Base-by-base conservation (phyloP, 441 rosid species). In the Gossypium gossypioides region DNA sequence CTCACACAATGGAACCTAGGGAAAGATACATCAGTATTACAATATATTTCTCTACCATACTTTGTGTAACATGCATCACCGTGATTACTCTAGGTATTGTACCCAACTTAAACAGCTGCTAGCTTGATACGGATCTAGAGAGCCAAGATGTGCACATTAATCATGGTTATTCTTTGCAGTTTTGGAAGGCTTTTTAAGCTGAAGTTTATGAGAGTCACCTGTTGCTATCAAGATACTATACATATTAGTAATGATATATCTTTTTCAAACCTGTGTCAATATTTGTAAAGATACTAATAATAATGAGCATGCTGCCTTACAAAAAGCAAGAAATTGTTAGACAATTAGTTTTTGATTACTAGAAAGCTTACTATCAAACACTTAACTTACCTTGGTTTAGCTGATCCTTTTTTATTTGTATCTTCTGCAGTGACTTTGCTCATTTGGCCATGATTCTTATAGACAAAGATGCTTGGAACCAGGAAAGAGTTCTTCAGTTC, bases 391-490 rank as follows among this genome's bases (percentile, higher is more conserved):
- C 37, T 68, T 51, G 60, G 58, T 58, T 57, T 58, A 52, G 54
- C 63, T 72, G 72, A 74, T 44, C 56, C 50, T 24, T 65, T 44
- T 19, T 75, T 57, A 21, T 46, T 74, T 8, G 57, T 57, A 69
- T 68, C 44, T 64, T 73, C 56, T 46, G 64, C 89, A 88, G 96
- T 65, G 73, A 44, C 59, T 71, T 74, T 80, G 84, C 71, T 46
- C 75, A 81, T 71, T 74, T 85, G 72, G 77, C 77, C 37, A 72
- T 92, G 88, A 74, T 95, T 77, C 85, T 95, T 56, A 76, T 92
- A 0, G 98, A 92, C 80, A 81, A 85, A 84, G 96, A 95, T 59
- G 83, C 75, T 7, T 95, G 97, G 97, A 78, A 86, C 67, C 80
- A 81, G 76, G 85, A 88, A 83, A 76, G 66, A 34, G 83, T 78